Conservation (phyloP, 2,329 filamentous ascomycete species). For the Malbranchea cinnamomea region DNA sequence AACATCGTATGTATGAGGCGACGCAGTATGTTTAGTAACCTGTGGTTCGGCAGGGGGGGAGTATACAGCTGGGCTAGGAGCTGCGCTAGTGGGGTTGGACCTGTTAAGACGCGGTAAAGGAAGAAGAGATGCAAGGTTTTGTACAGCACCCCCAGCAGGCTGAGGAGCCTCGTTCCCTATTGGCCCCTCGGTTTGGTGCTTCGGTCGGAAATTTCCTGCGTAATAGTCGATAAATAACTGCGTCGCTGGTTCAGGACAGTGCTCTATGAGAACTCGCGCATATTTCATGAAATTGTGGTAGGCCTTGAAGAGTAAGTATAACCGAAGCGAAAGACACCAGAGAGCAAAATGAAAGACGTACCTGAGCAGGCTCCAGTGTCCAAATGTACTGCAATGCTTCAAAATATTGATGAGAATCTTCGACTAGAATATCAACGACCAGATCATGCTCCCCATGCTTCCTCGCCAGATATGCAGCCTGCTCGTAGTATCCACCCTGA, state of each 20-base stretch:
- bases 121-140: constrained; percentile 70
- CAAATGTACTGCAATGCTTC: constrained; percentile 88
- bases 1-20: constrained; percentile 50
- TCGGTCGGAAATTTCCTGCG: constrained; percentile 63
- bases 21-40: constrained; percentile 19
- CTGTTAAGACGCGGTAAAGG: constrained; percentile 74
- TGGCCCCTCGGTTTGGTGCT: constrained; percentile 45
- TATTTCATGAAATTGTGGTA: constrained; percentile 92
- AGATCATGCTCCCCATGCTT: constrained; percentile 89
- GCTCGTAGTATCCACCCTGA: constrained; percentile 91
- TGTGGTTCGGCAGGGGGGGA: constrained; percentile 14
- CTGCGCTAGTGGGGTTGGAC: constrained; percentile 31
- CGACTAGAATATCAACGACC: constrained; percentile 89
- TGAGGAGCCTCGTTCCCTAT: constrained; percentile 31
- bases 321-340: neutral
- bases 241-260: constrained; percentile 70
- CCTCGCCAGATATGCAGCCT: constrained; percentile 86
- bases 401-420: constrained; percentile 80
- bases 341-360: constrained; percentile 29
- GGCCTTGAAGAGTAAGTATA: constrained; percentile 36
- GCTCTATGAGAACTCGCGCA: constrained; percentile 73
- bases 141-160: constrained; percentile 59
- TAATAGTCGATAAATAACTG: constrained; percentile 91
- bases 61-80: constrained; percentile 4
- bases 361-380: constrained; percentile 63